Conservation (phyloP, 2,329 filamentous ascomycete species). For the Phialophora macrospora region DNA sequence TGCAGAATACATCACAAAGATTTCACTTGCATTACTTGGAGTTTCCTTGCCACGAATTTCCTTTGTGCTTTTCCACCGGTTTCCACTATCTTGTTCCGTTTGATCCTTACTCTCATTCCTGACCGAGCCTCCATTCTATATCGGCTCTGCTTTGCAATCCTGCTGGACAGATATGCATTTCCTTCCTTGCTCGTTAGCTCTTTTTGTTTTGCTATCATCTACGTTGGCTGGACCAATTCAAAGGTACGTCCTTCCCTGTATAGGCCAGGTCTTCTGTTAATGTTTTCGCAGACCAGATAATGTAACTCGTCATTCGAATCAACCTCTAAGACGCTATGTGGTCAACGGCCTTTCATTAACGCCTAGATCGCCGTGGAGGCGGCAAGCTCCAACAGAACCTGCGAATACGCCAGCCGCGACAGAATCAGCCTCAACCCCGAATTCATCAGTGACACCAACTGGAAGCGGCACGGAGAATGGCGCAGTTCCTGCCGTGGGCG, state of each 20-base stretch:
- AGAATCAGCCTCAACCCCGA: conserved; percentile 16
- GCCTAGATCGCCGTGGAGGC: neutral
- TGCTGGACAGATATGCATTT: conserved; percentile 26
- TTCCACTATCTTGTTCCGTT: neutral
- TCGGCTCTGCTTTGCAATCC: neutral
- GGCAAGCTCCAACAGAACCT: conserved; percentile 28
- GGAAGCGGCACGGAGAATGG: conserved; percentile 35
- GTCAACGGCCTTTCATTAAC: conserved; percentile 15
- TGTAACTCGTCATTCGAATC: conserved; percentile 27
- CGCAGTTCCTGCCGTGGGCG: conserved; percentile 36
- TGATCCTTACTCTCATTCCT: neutral
- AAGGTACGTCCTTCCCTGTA: conserved; percentile 19
- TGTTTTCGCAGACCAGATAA: conserved; percentile 25
- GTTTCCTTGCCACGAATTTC: conserved; percentile 1
- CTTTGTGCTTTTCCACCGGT: neutral
- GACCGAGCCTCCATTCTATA: neutral
- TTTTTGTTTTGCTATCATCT: conserved; percentile 25
- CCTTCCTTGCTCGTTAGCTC: conserved; percentile 4
- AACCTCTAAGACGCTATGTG: conserved; percentile 29
- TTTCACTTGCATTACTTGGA: neutral
- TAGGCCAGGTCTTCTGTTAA: neutral
- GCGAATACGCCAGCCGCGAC: conserved; percentile 11
- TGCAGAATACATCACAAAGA: neutral
- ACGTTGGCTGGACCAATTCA: conserved; percentile 37
- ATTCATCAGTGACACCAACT: conserved; percentile 10